Conservation (phyloP, 495 filamentous ascomycete genomes). For the Penicillium simplicissimum region DNA sequence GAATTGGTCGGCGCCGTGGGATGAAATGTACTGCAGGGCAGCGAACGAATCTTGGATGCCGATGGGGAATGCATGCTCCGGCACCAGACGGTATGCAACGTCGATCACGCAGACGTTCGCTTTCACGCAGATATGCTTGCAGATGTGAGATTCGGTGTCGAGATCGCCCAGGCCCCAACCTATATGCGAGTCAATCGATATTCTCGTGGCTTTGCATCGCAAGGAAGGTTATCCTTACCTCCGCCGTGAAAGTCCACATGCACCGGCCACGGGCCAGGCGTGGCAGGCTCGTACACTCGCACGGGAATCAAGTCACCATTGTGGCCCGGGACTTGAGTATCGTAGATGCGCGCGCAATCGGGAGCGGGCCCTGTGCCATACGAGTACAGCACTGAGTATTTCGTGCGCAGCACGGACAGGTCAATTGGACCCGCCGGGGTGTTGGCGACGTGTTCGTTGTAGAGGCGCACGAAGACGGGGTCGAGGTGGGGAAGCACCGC, state of each 20-base stretch:
- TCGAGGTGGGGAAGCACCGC: constrained; percentile 30
- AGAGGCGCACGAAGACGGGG: constrained; percentile 31
- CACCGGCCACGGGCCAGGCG: constrained; percentile 45
- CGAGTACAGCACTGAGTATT: constrained; percentile 34
- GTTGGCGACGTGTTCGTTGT: constrained; percentile 34
- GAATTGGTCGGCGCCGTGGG: constrained; percentile 37
- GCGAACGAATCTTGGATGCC: constrained; percentile 50
- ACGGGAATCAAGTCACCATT: constrained; percentile 44
- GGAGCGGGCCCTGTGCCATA: constrained; percentile 34
- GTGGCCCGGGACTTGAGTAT: constrained; percentile 37
- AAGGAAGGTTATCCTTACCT: constrained; percentile 10
- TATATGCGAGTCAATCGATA: constrained; percentile 13
- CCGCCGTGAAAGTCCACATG: constrained; percentile 52
- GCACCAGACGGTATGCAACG: constrained; percentile 53
- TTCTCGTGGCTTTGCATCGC: not conserved
- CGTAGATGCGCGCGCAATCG: constrained; percentile 30
- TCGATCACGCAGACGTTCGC: constrained; percentile 50
- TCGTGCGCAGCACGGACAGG: constrained; percentile 25
- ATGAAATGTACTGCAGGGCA: constrained; percentile 30
- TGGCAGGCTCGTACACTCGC: constrained; percentile 45
- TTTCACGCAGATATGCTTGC: constrained; percentile 35
- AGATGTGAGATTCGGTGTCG: constrained; percentile 37
- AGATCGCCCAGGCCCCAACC: constrained; percentile 53
- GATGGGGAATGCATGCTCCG: constrained; percentile 49
- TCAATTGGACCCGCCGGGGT: constrained; percentile 33